These are phyloP conservation scores for Leishmania turanica DNA, from an alignment of 208 protist genomes.

Conservation along the genomic window DNA sequence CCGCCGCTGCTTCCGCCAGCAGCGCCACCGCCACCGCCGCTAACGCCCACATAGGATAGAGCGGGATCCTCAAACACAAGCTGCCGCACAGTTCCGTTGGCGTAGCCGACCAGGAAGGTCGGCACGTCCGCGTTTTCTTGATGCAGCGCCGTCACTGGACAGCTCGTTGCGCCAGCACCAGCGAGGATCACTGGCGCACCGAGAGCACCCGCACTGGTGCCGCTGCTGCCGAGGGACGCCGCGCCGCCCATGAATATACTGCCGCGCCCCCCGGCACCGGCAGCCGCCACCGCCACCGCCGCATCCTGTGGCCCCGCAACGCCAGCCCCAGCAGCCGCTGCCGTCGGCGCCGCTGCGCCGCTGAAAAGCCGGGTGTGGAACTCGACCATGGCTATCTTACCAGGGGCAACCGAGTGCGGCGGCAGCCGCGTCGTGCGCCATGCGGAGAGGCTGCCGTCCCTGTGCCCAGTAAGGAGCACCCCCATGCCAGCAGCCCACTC, in stretches of 20 bases:
- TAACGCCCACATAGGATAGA: constrained; percentile 5
- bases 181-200: background rate
- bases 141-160: constrained; percentile 63
- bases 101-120: constrained; percentile 75
- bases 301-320: background rate
- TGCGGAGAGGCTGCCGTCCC: constrained; percentile 74
- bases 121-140: constrained; percentile 70
- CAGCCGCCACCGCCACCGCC: background rate
- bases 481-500: constrained; percentile 84
- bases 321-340: background rate
- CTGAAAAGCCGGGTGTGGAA: constrained; percentile 52
- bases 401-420: constrained; percentile 61
- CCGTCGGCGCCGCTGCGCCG: constrained; percentile 10
- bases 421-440: constrained; percentile 80
- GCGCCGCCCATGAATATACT: background rate
- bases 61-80: constrained; percentile 56
- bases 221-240: background rate
- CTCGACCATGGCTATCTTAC: constrained; percentile 64
- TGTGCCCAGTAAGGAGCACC: constrained; percentile 75
- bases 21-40: constrained; percentile 8
- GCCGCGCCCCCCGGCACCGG: background rate
- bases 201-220: background rate
- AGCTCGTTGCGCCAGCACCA: constrained; percentile 17
- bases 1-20: constrained; percentile 13
- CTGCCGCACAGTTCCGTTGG: constrained; percentile 53